A percentile compares a stretch with the other conserved stretches of the same genome.
phyloP scores from a whole-genome alignment of 2,329 filamentous ascomycete genomes.

The Boeremia exigua region DNA sequence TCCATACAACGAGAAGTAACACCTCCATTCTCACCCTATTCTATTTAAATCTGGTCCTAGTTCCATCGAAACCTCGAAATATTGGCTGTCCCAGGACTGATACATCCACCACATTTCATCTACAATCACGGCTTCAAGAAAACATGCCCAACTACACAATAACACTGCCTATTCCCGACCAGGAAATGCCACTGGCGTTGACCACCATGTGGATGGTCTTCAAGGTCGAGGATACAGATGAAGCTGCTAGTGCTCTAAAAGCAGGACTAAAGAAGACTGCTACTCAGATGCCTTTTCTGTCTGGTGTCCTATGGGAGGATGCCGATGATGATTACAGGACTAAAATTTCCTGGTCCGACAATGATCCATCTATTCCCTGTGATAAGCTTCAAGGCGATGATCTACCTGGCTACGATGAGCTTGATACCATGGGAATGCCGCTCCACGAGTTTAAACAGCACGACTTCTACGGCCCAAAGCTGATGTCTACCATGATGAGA shows the following conservation, averaged over 20 bases:
- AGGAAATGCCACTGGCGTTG: neutral
- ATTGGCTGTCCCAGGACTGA: too few relatives aligned
- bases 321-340: neutral
- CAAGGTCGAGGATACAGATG: neutral
- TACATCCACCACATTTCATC: too few relatives aligned
- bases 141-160: neutral
- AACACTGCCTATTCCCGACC: neutral
- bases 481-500: neutral
- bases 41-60: too few relatives aligned
- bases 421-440: neutral
- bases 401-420: neutral
- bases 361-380: neutral
- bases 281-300: neutral
- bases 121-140: neutral
- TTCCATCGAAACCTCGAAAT: too few relatives aligned
- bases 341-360: neutral
- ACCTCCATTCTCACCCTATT: too few relatives aligned
- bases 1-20: too few relatives aligned
- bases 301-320: neutral
- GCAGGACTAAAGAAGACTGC: neutral
- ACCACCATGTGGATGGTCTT: neutral
- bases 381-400: neutral
- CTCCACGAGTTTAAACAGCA: neutral
- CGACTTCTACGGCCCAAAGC: neutral
- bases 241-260: neutral